Percentiles rank a stretch among this genome's conserved stretches.
Evolutionary conservation across 2,329 filamentous ascomycete species (phyloP).

Genomic region (Epichloe sibirici): DNA sequence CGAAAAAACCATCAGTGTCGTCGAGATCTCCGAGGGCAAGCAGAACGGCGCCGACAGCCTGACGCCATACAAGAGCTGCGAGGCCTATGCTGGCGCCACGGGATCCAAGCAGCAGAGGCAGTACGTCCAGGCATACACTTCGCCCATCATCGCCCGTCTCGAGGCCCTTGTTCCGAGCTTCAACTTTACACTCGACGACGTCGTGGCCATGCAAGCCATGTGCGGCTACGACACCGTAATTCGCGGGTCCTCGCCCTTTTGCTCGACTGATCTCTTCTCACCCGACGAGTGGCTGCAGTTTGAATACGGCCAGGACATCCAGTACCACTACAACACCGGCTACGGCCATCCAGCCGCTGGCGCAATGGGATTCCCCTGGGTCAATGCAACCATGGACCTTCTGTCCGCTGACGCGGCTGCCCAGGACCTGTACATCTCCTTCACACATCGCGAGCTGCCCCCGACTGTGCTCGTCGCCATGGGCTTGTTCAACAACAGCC

Average conservation of each 20-base stretch:
- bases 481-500: conserved; percentile 58
- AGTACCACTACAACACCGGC: conserved; percentile 53
- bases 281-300: conserved; percentile 54
- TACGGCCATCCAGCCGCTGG: conserved; percentile 48
- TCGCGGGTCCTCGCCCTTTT: conserved; percentile 48
- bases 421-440: conserved; percentile 54
- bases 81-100: conserved; percentile 44
- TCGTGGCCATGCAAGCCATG: conserved; percentile 54
- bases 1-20: conserved; percentile 40
- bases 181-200: conserved; percentile 50
- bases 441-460: conserved; percentile 57
- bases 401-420: conserved; percentile 26
- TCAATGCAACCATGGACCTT: conserved; percentile 45
- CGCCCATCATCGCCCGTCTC: conserved; percentile 45
- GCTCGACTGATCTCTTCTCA: conserved; percentile 44
- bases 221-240: conserved; percentile 57
- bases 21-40: conserved; percentile 42
- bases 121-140: conserved; percentile 44
- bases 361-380: conserved; percentile 51
- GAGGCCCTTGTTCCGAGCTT: conserved; percentile 41
- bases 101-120: conserved; percentile 41
- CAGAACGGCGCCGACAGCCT: conserved; percentile 46
- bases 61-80: conserved; percentile 54
- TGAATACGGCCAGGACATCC: conserved; percentile 52
- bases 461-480: conserved; percentile 55